Evolutionary conservation across 2,329 filamentous ascomycete genomes (phyloP).

Genomic region (Fusarium sororula): DNA sequence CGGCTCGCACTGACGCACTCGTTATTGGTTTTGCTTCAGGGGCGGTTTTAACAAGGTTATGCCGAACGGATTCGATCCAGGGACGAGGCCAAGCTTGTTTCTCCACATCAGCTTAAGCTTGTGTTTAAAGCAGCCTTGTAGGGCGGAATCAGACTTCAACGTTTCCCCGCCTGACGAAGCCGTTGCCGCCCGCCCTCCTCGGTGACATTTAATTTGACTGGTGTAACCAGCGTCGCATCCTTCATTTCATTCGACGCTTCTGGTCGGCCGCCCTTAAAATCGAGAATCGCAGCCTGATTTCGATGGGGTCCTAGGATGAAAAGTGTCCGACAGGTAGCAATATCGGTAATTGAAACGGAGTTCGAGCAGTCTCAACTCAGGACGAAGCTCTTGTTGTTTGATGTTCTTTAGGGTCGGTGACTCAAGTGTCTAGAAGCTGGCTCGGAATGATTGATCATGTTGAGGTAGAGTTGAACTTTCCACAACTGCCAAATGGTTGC

Average conservation of each 20-base stretch:
- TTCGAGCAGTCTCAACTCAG: background rate
- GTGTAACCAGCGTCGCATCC: background rate
- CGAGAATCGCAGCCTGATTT: background rate
- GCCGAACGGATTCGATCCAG: background rate
- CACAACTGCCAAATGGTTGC: background rate
- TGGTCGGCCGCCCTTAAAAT: background rate
- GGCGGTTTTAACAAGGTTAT: background rate
- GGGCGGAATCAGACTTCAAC: background rate
- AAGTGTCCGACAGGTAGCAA: background rate
- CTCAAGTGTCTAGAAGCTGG: background rate
- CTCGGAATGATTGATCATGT: background rate
- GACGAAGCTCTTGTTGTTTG: background rate
- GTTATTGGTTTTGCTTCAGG: background rate
- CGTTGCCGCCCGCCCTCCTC: background rate
- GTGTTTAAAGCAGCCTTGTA: conserved; percentile 13
- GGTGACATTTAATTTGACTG: background rate
- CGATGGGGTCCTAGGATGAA: background rate
- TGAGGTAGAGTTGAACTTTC: background rate
- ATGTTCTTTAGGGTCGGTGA: background rate
- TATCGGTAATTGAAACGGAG: background rate
- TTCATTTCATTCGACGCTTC: background rate
- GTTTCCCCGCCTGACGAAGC: background rate
- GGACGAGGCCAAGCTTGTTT: background rate
- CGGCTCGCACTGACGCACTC: background rate
- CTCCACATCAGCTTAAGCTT: conserved; percentile 1